phyloP scores from a whole-genome alignment of 2,329 filamentous ascomycete genomes.

The Chrysoporthe austroafricana region DNA sequence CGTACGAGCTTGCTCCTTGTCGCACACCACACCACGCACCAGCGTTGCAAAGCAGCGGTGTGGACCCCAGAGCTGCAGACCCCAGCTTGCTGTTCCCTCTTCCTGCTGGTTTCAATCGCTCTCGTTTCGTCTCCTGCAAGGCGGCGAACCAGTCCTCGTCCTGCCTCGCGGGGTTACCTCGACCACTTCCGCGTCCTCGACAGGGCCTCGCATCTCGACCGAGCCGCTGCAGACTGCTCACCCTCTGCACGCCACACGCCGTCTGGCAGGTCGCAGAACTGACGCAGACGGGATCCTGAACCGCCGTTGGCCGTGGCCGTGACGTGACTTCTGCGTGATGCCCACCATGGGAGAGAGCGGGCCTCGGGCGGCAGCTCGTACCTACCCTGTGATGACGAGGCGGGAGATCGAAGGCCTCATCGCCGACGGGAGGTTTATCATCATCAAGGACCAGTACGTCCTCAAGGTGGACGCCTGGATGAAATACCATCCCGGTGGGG shows the following conservation, averaged over 20 bases:
- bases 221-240: not conserved
- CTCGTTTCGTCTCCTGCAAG: not conserved
- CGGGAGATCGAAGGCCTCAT: slow-evolving; percentile 80
- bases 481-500: slow-evolving; percentile 87
- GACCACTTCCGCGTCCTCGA: not conserved
- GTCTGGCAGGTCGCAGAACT: not conserved
- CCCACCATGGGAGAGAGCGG: slow-evolving; percentile 24
- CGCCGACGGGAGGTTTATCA: slow-evolving; percentile 75
- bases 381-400: slow-evolving; percentile 44
- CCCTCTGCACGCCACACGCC: not conserved
- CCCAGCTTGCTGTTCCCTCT: not conserved
- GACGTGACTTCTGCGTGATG: not conserved
- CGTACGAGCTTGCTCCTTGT: slow-evolving; percentile 4
- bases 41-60: not conserved
- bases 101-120: not conserved
- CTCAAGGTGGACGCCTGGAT: slow-evolving; percentile 89
- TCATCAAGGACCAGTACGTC: slow-evolving; percentile 81
- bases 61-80: not conserved
- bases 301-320: not conserved
- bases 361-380: slow-evolving; percentile 19
- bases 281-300: not conserved
- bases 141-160: not conserved
- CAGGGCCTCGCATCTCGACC: not conserved
- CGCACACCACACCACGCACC: not conserved
- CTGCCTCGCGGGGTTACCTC: too few species aligned